Evolutionary conservation across 495 filamentous ascomycete species (phyloP), one percentile per base, ranked within the genome.

Genomic region (Pyrenula massariospora): DNA sequence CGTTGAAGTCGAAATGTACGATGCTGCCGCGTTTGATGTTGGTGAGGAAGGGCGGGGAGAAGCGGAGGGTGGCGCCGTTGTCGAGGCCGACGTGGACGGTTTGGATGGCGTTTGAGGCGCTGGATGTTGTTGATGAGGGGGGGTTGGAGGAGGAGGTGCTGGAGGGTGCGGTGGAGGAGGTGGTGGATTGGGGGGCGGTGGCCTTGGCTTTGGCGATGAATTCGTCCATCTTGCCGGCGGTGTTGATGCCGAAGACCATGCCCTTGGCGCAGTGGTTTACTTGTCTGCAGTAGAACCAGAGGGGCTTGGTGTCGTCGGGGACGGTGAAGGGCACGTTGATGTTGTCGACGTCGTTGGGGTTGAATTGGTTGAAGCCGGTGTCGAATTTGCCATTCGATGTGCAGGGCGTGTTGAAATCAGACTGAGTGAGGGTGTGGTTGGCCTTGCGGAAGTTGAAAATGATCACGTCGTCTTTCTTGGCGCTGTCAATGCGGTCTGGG

Each of bases 261-360:
- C 62, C 63, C 0, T 56, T 68, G 57, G 81, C 79, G 31, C 31
- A 42, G 31, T 42, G 31, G 31, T 5, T 5, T 5, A 42, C 5
- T 15, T 42, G 31, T 11, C 70, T 73, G 58, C 79, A 82, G 71
- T 82, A 83, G 63, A 79, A 82, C 79, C 79, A 84, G 50, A 77
- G 66, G 0, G 81, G 80, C 48, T 73, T 72, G 15, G 62, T 65
- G 54, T 80, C 72, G 15, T 63, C 61, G 36, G 31, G 31, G 31
- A 42, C 31, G 31, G 31, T 42, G 31, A 42, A 42, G 15, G 31
- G 31, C 31, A 42, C 31, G 31, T 42, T 42, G 31, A 42, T 42
- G 15, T 15, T 15, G 31, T 42, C 31, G 5, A 55, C 48, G 48
- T 61, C 58, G 15, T 58, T 47, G 2, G 60, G 61, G 48, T 64